These are phyloP conservation scores for Phlebiopsis flavidoalba DNA, from an alignment of 768 basidiomycete species.

Conservation along the genomic window DNA sequence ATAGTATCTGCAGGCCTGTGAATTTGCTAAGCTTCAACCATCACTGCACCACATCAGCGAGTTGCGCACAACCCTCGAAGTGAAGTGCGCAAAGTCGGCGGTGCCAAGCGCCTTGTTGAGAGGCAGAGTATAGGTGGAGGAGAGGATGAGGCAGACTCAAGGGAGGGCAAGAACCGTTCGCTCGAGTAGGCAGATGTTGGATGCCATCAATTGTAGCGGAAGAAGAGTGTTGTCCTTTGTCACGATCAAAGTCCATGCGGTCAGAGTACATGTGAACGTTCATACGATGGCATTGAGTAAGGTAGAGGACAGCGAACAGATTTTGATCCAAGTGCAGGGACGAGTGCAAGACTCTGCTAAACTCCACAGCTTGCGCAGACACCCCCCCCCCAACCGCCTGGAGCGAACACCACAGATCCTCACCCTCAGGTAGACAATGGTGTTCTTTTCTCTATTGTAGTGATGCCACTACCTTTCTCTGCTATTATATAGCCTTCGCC, in stretches of 20 bases:
- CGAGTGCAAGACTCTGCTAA: no score
- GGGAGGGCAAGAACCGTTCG: conserved; percentile 16
- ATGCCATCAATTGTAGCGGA: conserved; percentile 3
- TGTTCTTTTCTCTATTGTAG: no score
- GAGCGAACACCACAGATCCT: conserved; percentile 21
- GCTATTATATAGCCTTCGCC: no score
- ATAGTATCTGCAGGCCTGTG: conserved; percentile 10
- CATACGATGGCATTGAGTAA: not conserved
- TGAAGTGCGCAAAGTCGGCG: conserved; percentile 21
- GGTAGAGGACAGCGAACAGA: not conserved
- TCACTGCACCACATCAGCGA: not conserved
- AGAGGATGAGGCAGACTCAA: conserved; percentile 11
- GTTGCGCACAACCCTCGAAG: not conserved
- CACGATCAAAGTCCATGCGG: conserved; percentile 13
- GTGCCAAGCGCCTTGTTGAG: conserved; percentile 16
- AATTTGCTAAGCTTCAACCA: not conserved
- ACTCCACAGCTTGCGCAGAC: no score
- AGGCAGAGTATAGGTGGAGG: not conserved
- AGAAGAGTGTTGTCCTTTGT: not conserved
- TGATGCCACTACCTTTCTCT: no score
- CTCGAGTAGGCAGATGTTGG: conserved; percentile 3
- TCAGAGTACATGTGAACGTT: conserved; percentile 6
- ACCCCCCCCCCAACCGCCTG: not conserved
- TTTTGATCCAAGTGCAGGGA: not conserved
- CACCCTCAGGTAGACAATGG: conserved; percentile 21